phyloP scores from a whole-genome alignment of 179 eudicot genomes.

The Sideroxylon spinosum region DNA sequence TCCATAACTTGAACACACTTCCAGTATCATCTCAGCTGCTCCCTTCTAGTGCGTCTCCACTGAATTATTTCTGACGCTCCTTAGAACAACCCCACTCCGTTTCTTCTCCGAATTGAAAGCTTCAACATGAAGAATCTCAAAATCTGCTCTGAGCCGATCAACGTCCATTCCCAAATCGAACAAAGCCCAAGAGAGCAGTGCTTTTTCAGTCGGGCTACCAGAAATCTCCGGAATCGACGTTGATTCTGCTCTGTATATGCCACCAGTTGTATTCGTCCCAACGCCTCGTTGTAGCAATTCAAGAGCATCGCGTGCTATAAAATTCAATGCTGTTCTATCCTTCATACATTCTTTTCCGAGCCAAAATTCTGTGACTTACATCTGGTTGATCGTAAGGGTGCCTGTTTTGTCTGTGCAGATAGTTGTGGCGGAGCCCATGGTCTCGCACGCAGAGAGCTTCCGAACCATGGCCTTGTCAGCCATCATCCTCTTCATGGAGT shows the following conservation, averaged over 20 bases:
- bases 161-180: constrained; percentile 38
- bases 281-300: constrained; percentile 36
- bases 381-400: constrained; percentile 40
- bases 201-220: constrained; percentile 53
- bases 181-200: constrained; percentile 47
- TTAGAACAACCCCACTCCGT: constrained; percentile 42
- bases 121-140: constrained; percentile 33
- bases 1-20: constrained; percentile 41
- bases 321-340: too few species aligned
- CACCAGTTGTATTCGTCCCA: constrained; percentile 41
- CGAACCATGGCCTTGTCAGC: constrained; percentile 52
- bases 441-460: constrained; percentile 47
- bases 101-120: constrained; percentile 50
- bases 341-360: constrained; percentile 33
- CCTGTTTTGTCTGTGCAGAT: constrained; percentile 51
- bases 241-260: constrained; percentile 25
- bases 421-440: constrained; percentile 51
- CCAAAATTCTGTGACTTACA: constrained; percentile 42
- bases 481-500: constrained; percentile 55
- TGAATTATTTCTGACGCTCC: too few species aligned
- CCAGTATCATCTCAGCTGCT: constrained; percentile 46
- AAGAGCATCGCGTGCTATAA: too few species aligned
- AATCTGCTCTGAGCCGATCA: constrained; percentile 30
- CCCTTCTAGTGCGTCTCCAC: constrained; percentile 60
- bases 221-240: constrained; percentile 27